Base-by-base conservation (phyloP, 1,284 basidiomycete species). In the Stygiomarasmius scandens region DNA sequence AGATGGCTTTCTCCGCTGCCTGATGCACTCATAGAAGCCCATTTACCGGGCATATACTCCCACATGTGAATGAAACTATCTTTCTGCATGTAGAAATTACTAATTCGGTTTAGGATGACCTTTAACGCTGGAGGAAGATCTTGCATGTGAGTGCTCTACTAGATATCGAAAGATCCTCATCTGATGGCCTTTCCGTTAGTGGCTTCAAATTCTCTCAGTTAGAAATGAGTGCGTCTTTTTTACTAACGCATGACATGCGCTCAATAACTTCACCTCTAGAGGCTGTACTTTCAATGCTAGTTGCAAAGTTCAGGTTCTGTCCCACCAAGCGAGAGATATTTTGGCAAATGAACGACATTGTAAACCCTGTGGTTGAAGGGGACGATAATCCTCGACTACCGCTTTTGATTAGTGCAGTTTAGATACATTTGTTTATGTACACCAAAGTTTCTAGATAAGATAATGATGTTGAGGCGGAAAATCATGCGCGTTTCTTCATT, bases 131-230 rank as follows among this genome's bases (percentile, higher is more conserved):
- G 71, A 3, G 51, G 59, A 11, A 61, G 69, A 38, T 63, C 71
- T 25, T 74, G 69, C 66, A 73, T 73, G 66, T 66, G 19, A 51
- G 65, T 57, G 20, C 2, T 45, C 16, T 1, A n/a, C 6, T n/a
- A 5, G 5, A 25, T 41, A 8, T 43, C 50, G 2, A 24, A 19
- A n/a, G 11, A 24, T 10, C 10, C n/a, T 3, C 16, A 12, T 23
- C 45, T 48, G 32, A 12, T 44, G 22, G 46, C 3, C 16, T 36
- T 47, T 36, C 34, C 32, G 51, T 16, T 32, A 69, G 66, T 22
- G 69, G 69, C 12, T 69, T 72, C 61, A 72, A 70, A 50, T 70
- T 71, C 55, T 68, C 71, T 0, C 68, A 69, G 49, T 58, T 71
- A 3, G 71, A 72, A 54, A 71, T 71, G 69, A 73, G 71, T 71